These are phyloP conservation scores for Bondarzewia mesenterica DNA, from an alignment of 1,284 basidiomycete species.

Conservation along the genomic window DNA sequence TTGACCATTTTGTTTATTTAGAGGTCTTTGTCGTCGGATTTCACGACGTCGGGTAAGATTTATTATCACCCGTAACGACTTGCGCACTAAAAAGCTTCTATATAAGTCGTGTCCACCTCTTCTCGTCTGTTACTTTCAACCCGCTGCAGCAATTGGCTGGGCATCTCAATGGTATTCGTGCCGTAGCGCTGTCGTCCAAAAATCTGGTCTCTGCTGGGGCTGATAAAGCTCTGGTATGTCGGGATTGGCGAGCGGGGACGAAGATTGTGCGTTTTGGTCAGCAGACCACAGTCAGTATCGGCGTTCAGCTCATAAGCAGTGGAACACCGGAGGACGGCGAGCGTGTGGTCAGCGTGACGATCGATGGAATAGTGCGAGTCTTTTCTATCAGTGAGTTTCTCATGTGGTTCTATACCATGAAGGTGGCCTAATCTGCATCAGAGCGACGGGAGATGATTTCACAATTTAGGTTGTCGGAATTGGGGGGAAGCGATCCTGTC, in stretches of 20 bases:
- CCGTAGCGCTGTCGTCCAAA: slow-evolving; percentile 77
- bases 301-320: slow-evolving; percentile 71
- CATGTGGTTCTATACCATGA: neutral
- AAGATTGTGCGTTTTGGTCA: slow-evolving; percentile 90
- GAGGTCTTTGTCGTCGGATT: slow-evolving; percentile 89
- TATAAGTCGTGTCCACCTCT: slow-evolving; percentile 74
- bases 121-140: slow-evolving; percentile 72
- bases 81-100: slow-evolving; percentile 1
- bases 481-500: slow-evolving; percentile 62
- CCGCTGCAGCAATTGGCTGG: slow-evolving; percentile 80
- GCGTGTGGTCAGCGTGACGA: slow-evolving; percentile 80
- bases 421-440: slow-evolving; percentile 17
- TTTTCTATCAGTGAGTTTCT: slow-evolving; percentile 79
- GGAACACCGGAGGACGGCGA: slow-evolving; percentile 54
- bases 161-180: slow-evolving; percentile 73
- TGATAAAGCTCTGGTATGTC: slow-evolving; percentile 85
- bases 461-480: slow-evolving; percentile 79
- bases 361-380: slow-evolving; percentile 85
- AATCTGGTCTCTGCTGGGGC: slow-evolving; percentile 87
- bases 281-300: slow-evolving; percentile 87
- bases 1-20: slow-evolving; percentile 19
- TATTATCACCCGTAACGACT: slow-evolving; percentile 10
- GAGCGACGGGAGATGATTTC: slow-evolving; percentile 82
- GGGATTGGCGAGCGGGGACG: slow-evolving; percentile 80
- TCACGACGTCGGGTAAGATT: slow-evolving; percentile 84